These are phyloP conservation scores for Chaetoscypha palmicola DNA, from an alignment of 2,329 filamentous ascomycete species.

Conservation along the genomic window DNA sequence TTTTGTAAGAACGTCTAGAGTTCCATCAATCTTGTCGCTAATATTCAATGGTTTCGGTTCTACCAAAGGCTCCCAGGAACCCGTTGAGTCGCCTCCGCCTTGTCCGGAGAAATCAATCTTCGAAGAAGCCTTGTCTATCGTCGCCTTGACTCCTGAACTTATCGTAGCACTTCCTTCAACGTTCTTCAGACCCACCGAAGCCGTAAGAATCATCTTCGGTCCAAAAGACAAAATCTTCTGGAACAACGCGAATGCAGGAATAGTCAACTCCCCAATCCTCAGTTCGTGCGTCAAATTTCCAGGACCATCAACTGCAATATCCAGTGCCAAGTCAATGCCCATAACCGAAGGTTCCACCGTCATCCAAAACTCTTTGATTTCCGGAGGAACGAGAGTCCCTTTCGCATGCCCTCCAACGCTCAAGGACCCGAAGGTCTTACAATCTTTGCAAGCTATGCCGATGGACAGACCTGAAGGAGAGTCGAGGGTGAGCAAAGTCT, in stretches of 20 bases:
- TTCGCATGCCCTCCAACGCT: neutral
- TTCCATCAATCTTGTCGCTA: neutral
- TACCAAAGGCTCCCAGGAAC: neutral
- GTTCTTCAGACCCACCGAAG: neutral
- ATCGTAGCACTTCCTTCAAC: neutral
- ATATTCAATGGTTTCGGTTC: neutral
- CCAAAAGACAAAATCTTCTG: constrained; percentile 2
- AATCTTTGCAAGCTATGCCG: neutral
- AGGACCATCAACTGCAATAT: neutral
- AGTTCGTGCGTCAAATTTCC: neutral
- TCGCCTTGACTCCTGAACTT: neutral
- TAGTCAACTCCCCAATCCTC: neutral
- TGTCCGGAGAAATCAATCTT: constrained; percentile 1
- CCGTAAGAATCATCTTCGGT: neutral
- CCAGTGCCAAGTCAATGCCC: neutral
- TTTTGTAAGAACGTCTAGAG: neutral
- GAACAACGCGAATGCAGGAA: constrained; percentile 2
- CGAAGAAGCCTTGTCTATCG: neutral
- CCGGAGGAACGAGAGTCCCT: neutral
- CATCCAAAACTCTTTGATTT: constrained; percentile 1
- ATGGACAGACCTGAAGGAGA: neutral
- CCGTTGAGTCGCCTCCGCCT: neutral
- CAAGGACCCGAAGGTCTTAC: neutral
- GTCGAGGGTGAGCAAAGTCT: neutral
- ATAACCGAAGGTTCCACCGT: neutral